Evolutionary conservation across 2,329 filamentous ascomycete species (phyloP).

Genomic region (Verticillium dahliae): DNA sequence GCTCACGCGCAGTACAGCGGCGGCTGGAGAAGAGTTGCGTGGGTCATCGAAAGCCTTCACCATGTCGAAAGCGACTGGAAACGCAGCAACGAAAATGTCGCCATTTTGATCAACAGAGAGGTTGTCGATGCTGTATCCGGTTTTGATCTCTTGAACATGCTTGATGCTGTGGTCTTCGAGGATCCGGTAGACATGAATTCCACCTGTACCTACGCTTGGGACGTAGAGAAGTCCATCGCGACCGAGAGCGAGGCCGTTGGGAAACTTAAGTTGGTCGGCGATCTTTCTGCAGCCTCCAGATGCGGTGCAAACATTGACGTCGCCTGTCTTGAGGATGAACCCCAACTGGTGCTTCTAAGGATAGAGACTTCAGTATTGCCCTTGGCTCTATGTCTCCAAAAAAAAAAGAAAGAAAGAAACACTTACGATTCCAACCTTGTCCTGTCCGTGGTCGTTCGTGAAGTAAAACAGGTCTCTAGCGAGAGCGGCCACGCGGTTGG

Average conservation of each 20-base stretch:
- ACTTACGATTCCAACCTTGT: not conserved
- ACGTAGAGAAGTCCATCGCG: conserved; percentile 22
- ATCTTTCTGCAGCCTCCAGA: conserved; percentile 14
- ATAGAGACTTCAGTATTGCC: not conserved
- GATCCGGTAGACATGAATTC: conserved; percentile 12
- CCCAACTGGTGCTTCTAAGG: conserved; percentile 12
- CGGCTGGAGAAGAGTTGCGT: conserved; percentile 6
- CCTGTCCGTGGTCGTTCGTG: conserved; percentile 17
- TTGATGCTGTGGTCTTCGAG: conserved; percentile 7
- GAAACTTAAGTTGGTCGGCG: conserved; percentile 15
- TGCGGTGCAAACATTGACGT: conserved; percentile 19
- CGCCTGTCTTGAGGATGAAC: conserved; percentile 15
- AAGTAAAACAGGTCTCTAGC: conserved; percentile 15
- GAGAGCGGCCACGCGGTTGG: conserved; percentile 16
- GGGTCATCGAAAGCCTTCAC: conserved; percentile 12
- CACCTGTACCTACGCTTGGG: conserved; percentile 16
- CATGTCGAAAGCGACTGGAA: conserved; percentile 12
- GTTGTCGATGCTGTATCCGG: conserved; percentile 18
- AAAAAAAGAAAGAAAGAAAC: too few relatives aligned
- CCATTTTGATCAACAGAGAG: conserved; percentile 17
- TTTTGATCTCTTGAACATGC: conserved; percentile 11
- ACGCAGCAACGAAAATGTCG: conserved; percentile 17
- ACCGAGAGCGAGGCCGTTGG: conserved; percentile 22
- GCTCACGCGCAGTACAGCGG: conserved; percentile 15
- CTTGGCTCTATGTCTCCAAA: too few relatives aligned